These are phyloP conservation scores for Cyberlindnera maritima DNA, from an alignment of 805 yeast genomes.

Conservation along the genomic window DNA sequence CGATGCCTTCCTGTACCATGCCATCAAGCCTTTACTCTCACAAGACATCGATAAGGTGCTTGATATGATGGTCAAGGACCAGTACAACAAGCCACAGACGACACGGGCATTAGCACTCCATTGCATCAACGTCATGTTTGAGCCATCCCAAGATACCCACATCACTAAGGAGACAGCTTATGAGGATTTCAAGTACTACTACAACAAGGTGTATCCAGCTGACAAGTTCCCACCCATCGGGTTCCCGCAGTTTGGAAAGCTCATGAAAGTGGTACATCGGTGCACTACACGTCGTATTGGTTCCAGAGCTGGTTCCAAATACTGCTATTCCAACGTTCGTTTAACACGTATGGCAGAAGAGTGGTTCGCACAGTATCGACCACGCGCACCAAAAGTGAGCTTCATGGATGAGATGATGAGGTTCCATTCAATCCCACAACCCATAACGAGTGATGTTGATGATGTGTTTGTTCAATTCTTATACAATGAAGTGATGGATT, in stretches of 20 bases:
- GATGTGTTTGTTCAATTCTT: constrained; percentile 9
- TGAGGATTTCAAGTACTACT: constrained; percentile 14
- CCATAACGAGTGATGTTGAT: constrained; percentile 9
- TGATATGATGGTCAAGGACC: neutral
- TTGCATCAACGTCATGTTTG: constrained; percentile 9
- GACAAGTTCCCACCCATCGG: constrained; percentile 1
- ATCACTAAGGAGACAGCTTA: constrained; percentile 15
- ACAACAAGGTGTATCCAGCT: constrained; percentile 2
- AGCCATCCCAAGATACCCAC: neutral
- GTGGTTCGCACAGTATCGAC: constrained; percentile 8
- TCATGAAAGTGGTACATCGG: constrained; percentile 8
- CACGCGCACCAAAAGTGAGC: neutral
- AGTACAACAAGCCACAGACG: neutral
- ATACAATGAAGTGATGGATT: constrained; percentile 8
- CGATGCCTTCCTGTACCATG: neutral
- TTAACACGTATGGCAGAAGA: neutral
- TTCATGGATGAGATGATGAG: constrained; percentile 6
- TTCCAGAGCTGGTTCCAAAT: constrained; percentile 75
- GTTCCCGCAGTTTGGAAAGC: constrained; percentile 16
- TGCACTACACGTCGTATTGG: constrained; percentile 52
- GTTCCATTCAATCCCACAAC: constrained; percentile 5
- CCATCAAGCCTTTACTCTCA: neutral
- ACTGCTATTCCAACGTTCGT: constrained; percentile 50
- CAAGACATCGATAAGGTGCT: neutral
- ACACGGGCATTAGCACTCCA: constrained; percentile 11